Percentiles rank a stretch among this genome's conserved stretches.
Evolutionary conservation across 768 basidiomycete genomes (phyloP).

Genomic region (Dioszegia aurantiaca): DNA sequence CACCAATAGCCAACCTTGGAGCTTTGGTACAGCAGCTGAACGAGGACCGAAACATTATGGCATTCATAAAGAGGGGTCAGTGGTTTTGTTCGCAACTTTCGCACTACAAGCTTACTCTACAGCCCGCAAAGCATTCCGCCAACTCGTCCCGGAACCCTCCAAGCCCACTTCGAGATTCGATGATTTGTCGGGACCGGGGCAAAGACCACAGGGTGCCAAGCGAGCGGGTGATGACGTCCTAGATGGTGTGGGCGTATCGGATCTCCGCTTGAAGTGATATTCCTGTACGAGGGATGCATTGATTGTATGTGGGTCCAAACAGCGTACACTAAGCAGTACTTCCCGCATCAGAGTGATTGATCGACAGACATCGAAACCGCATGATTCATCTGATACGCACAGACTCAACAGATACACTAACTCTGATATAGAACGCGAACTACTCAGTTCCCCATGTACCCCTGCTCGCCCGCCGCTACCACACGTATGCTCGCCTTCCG

Average conservation of each 20-base stretch:
- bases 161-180: slow-evolving; percentile 29
- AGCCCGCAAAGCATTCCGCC: slow-evolving; percentile 44
- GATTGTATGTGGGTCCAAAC: no score
- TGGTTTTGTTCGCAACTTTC: not conserved
- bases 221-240: slow-evolving; percentile 1
- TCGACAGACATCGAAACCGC: no score
- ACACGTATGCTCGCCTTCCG: not conserved
- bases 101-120: slow-evolving; percentile 9
- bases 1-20: slow-evolving; percentile 65
- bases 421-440: no score
- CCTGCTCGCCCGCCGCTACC: not conserved
- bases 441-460: not conserved
- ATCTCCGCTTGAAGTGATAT: not conserved
- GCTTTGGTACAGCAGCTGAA: slow-evolving; percentile 71
- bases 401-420: not conserved
- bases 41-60: slow-evolving; percentile 65
- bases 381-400: not conserved
- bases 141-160: slow-evolving; percentile 26
- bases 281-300: not conserved
- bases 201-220: not conserved
- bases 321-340: no score
- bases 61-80: slow-evolving; percentile 63
- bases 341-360: no score
- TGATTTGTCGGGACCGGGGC: slow-evolving; percentile 34
- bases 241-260: slow-evolving; percentile 7